Evolutionary conservation across 31 red algal species (phyloP).

Genomic region (Porphyra umbilicalis): DNA sequence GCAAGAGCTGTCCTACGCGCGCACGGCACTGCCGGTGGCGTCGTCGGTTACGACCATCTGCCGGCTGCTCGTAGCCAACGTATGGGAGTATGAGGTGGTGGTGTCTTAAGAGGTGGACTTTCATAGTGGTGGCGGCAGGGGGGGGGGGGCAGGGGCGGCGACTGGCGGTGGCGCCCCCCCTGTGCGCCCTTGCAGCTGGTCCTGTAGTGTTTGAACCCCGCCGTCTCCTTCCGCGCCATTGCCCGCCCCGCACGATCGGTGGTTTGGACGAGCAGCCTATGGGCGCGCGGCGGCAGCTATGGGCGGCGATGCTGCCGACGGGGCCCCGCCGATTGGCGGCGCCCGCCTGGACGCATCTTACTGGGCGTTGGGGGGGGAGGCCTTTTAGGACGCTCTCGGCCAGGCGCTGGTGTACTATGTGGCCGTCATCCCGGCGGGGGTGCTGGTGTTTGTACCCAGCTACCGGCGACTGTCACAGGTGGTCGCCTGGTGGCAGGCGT

Average conservation of each 20-base stretch:
- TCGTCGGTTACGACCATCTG: neutral
- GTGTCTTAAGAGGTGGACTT: neutral
- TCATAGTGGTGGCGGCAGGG: neutral
- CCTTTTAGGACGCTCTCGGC: constrained; percentile 59
- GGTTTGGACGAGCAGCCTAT: constrained; percentile 53
- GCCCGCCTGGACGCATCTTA: constrained; percentile 40
- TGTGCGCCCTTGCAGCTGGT: constrained; percentile 3
- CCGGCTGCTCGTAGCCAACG: neutral
- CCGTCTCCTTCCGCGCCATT: constrained; percentile 38
- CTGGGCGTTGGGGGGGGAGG: constrained; percentile 21
- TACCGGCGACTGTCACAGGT: constrained; percentile 54
- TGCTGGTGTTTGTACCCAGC: constrained; percentile 84
- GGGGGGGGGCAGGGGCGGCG: neutral
- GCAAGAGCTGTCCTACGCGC: neutral
- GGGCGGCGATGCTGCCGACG: constrained; percentile 26
- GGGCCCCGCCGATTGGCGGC: neutral
- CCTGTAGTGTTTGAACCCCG: constrained; percentile 58
- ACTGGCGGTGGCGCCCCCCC: neutral
- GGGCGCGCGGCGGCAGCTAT: constrained; percentile 38
- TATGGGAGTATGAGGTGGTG: neutral
- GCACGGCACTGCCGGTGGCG: neutral
- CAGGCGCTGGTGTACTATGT: constrained; percentile 37
- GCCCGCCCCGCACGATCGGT: constrained; percentile 37
- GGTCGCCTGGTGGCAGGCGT: constrained; percentile 13
- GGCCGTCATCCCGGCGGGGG: constrained; percentile 59